A percentile compares a stretch with the other conserved stretches of the same genome.
Conservation (phyloP, 2,329 filamentous ascomycete genomes). For the Penicillium paneum region DNA sequence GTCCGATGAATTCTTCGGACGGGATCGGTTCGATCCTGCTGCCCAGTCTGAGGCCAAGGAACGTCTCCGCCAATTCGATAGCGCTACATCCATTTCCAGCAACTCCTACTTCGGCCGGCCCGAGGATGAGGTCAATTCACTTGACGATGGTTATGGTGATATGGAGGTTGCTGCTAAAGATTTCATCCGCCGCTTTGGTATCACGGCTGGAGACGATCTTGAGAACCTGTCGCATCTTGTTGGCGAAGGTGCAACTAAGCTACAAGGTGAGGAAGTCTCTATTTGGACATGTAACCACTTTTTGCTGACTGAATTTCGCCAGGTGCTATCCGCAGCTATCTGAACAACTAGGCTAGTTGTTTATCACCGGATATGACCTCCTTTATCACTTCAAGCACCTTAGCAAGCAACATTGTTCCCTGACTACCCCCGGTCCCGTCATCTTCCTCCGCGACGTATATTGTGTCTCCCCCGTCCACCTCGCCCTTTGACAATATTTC, state of each 20-base stretch:
- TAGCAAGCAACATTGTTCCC: conserved; percentile 23
- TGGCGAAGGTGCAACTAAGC: conserved; percentile 77
- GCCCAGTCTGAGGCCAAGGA: conserved; percentile 81
- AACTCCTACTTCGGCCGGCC: conserved; percentile 96
- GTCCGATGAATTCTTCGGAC: conserved; percentile 97
- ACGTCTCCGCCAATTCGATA: conserved; percentile 87
- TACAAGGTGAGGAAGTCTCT: conserved; percentile 61
- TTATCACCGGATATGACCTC: conserved; percentile 6
- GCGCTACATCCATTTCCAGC: conserved; percentile 85
- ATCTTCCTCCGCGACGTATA: conserved; percentile 16
- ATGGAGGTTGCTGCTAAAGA: conserved; percentile 92
- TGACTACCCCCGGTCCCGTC: conserved; percentile 8
- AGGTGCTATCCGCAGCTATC: conserved; percentile 50
- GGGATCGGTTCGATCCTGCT: conserved; percentile 76
- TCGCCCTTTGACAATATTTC: conserved; percentile 1
- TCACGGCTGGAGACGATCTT: conserved; percentile 91
- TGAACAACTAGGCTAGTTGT: conserved; percentile 43
- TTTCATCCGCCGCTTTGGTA: conserved; percentile 90
- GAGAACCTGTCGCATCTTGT: conserved; percentile 82
- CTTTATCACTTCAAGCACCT: conserved; percentile 16
- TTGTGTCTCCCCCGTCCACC: conserved; percentile 4
- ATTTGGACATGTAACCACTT: background rate
- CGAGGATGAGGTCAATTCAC: conserved; percentile 67
- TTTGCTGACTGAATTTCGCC: conserved; percentile 10
- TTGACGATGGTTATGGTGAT: conserved; percentile 78